A percentile compares a stretch with the other conserved stretches of the same genome.
Conservation (phyloP, 78 protist genomes). For the Thecamonas trahens region DNA sequence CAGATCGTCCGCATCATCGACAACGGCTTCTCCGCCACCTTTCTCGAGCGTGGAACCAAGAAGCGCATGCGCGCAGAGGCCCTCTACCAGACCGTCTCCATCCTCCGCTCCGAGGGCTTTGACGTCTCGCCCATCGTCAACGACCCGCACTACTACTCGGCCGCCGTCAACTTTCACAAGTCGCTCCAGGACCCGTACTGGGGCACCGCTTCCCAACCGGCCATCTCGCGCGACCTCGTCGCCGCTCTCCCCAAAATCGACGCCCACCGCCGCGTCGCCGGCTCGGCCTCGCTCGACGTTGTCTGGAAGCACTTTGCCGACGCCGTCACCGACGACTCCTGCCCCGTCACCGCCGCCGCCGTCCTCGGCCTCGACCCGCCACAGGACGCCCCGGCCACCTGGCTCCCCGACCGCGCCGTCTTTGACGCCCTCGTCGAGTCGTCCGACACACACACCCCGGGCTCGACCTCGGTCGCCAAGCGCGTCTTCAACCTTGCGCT, state of each 20-base stretch:
- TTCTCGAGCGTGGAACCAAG: slow-evolving; percentile 20
- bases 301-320: slow-evolving; percentile 50
- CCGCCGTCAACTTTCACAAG: slow-evolving; percentile 17
- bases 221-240: slow-evolving; percentile 42
- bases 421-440: no score
- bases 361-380: no score
- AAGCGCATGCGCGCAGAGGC: slow-evolving; percentile 33
- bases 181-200: neutral
- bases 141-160: slow-evolving; percentile 18
- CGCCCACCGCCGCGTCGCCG: slow-evolving; percentile 54
- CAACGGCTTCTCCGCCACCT: slow-evolving; percentile 42
- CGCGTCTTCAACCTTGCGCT: slow-evolving; percentile 10
- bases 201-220: neutral
- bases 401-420: no score
- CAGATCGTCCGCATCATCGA: slow-evolving; percentile 60
- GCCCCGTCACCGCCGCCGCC: no score
- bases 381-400: no score
- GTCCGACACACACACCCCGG: no score
- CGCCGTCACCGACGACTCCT: neutral
- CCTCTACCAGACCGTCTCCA: slow-evolving; percentile 4
- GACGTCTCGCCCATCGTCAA: slow-evolving; percentile 15
- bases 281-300: slow-evolving; percentile 42
- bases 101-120: slow-evolving; percentile 29
- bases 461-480: no score
- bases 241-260: slow-evolving; percentile 49